Conservation (phyloP, 345 rosid genomes). For the Abelmoschus esculentus region DNA sequence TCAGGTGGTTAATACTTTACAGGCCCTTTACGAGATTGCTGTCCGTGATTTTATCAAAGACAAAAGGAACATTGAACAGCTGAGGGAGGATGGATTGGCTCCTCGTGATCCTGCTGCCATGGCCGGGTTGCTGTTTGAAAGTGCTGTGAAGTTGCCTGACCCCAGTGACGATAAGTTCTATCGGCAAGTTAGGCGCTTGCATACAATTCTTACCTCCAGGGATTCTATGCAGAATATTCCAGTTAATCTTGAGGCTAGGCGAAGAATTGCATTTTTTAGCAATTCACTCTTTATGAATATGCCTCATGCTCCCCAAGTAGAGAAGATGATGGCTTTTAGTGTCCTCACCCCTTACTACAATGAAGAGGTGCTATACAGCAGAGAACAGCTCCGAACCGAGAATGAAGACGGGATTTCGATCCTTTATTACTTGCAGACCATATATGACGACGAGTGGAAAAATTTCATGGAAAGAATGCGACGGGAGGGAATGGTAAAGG, state of each 20-base stretch:
- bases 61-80: slow-evolving; percentile 52
- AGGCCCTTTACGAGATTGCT: slow-evolving; percentile 82
- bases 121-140: slow-evolving; percentile 69
- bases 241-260: slow-evolving; percentile 81
- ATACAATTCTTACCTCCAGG: slow-evolving; percentile 78
- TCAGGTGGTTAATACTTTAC: slow-evolving; percentile 73
- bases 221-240: slow-evolving; percentile 88
- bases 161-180: slow-evolving; percentile 60
- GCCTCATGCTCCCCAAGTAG: slow-evolving; percentile 98
- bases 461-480: slow-evolving; percentile 92
- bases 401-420: slow-evolving; percentile 95
- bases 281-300: slow-evolving; percentile 94
- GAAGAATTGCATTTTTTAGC: slow-evolving; percentile 93
- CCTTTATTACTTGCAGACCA: slow-evolving; percentile 82
- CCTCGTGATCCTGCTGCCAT: slow-evolving; percentile 66
- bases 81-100: slow-evolving; percentile 64
- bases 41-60: slow-evolving; percentile 66
- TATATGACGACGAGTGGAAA: slow-evolving; percentile 90
- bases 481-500: slow-evolving; percentile 72
- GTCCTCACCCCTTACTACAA: slow-evolving; percentile 89
- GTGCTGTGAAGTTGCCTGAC: slow-evolving; percentile 67
- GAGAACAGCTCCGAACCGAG: slow-evolving; percentile 75
- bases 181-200: slow-evolving; percentile 79
- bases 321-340: slow-evolving; percentile 96
- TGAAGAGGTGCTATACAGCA: slow-evolving; percentile 84